Conservation (phyloP, 1,284 basidiomycete genomes). For the Ceratobasidium sp. region DNA sequence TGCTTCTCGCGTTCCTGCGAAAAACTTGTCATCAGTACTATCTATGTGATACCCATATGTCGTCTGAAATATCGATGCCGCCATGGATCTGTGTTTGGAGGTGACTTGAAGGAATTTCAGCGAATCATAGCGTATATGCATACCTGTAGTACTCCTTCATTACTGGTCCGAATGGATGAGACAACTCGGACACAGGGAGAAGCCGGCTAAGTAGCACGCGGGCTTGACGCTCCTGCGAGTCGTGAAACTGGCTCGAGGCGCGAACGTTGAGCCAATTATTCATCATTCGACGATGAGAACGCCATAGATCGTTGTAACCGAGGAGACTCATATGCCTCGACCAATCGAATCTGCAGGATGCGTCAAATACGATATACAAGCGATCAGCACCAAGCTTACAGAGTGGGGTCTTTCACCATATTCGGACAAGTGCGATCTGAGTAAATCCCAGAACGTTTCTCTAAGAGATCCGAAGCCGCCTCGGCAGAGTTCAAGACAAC, state of each 20-base stretch:
- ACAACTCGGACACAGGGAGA: neutral
- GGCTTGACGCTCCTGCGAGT: conserved; percentile 18
- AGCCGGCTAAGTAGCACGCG: neutral
- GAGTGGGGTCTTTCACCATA: conserved; percentile 22
- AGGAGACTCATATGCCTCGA: neutral
- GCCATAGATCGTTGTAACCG: conserved; percentile 32
- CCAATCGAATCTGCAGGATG: conserved; percentile 19
- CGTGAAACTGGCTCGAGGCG: neutral
- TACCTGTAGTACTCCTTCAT: conserved; percentile 12
- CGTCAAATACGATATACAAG: neutral
- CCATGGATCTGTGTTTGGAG: conserved; percentile 25
- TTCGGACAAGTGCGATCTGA: conserved; percentile 16
- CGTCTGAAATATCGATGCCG: conserved; percentile 13
- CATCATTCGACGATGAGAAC: conserved; percentile 29
- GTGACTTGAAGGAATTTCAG: too few species aligned
- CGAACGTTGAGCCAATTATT: conserved; percentile 27
- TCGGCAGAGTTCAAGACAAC: conserved; percentile 16
- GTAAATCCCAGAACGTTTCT: conserved; percentile 31
- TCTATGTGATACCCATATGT: conserved; percentile 22
- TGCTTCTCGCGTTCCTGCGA: conserved; percentile 10
- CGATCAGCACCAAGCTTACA: neutral
- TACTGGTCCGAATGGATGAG: neutral
- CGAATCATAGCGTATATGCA: neutral
- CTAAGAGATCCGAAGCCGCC: neutral
- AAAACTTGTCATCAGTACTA: neutral